These are phyloP conservation scores for Allomyces arbusculus DNA, from an alignment of 192 early-diverging fungal species.

Conservation along the genomic window DNA sequence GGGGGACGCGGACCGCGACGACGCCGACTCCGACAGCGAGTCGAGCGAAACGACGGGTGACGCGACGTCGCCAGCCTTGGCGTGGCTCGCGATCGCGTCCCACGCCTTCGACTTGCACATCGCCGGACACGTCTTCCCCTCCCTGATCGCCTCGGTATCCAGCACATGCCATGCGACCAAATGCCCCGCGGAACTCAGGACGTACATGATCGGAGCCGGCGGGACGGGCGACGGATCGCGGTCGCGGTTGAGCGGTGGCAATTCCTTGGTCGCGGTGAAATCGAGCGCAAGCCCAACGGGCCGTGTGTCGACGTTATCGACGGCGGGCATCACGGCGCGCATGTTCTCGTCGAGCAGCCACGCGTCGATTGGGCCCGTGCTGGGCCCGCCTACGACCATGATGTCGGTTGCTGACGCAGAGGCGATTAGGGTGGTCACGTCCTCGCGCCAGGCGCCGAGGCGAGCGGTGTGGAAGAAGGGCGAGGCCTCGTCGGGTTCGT, in stretches of 20 bases:
- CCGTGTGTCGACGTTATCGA: slow-evolving; percentile 32
- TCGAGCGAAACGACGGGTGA: neutral
- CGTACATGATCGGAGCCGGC: slow-evolving; percentile 50
- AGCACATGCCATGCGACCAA: slow-evolving; percentile 45
- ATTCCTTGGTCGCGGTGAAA: slow-evolving; percentile 30
- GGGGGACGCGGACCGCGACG: slow-evolving; percentile 2
- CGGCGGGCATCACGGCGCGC: slow-evolving; percentile 4
- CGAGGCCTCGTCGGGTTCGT: no score
- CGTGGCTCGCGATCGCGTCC: neutral
- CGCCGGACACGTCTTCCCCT: slow-evolving; percentile 13
- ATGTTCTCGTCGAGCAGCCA: no score
- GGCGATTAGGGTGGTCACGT: no score
- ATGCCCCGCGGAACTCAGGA: slow-evolving; percentile 40
- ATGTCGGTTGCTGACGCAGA: no score
- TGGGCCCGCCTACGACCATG: no score
- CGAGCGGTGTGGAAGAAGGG: no score
- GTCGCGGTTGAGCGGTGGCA: slow-evolving; percentile 30
- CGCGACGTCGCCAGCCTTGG: neutral
- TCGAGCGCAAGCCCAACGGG: slow-evolving; percentile 57
- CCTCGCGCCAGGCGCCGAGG: no score
- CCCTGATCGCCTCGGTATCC: slow-evolving; percentile 27
- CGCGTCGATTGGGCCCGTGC: no score
- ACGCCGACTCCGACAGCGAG: slow-evolving; percentile 7
- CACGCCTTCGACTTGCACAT: slow-evolving; percentile 12
- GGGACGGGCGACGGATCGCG: slow-evolving; percentile 19